Conservation (phyloP, 768 basidiomycete genomes). For the Filobasidium wieringae region DNA sequence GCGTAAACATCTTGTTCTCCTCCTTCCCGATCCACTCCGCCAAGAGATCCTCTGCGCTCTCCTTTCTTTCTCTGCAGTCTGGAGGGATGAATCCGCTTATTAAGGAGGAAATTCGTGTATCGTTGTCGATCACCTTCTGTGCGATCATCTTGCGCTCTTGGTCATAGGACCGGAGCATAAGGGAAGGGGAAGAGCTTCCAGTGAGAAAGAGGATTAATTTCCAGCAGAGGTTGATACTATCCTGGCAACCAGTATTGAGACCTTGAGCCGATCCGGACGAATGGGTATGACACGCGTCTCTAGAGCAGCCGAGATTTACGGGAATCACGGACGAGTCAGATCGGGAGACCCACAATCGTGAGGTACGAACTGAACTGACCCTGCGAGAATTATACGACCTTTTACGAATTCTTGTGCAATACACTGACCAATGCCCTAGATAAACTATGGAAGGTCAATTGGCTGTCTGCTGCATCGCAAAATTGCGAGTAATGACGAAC, state of each 20-base stretch:
- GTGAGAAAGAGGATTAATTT: conserved; percentile 51
- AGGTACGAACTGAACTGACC: not conserved
- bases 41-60: not conserved
- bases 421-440: conserved; percentile 21
- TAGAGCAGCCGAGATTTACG: not conserved
- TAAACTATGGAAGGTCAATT: not conserved
- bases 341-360: not conserved
- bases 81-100: not conserved
- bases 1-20: not conserved
- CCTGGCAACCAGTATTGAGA: conserved; percentile 40
- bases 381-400: conserved; percentile 24
- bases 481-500: not conserved
- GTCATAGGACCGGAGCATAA: not conserved
- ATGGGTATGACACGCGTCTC: conserved; percentile 22
- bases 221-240: conserved; percentile 64
- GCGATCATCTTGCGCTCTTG: not conserved
- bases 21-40: not conserved
- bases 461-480: not conserved
- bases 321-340: not conserved
- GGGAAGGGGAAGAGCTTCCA: conserved; percentile 45
- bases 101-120: not conserved
- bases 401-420: conserved; percentile 8
- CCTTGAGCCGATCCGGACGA: conserved; percentile 22
- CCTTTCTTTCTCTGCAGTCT: not conserved
- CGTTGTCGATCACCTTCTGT: conserved; percentile 4